Evolutionary conservation across 1,284 basidiomycete genomes (phyloP), one percentile per base, ranked within the genome.

Genomic region (Sanghuangporus weigelae): DNA sequence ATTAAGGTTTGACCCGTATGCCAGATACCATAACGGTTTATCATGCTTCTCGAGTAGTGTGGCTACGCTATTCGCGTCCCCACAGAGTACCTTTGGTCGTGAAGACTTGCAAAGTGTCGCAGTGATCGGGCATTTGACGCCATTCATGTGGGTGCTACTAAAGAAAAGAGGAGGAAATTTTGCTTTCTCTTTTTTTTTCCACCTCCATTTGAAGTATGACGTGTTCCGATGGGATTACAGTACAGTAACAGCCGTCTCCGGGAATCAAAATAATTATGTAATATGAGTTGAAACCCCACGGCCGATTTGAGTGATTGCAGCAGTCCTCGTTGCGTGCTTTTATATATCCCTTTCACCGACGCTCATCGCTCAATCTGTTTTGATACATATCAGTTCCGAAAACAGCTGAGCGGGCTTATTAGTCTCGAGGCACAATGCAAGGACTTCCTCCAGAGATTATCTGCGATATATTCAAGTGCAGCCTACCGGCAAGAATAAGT

Each of bases 1-100:
- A 40, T 63, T 57, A 12, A 67, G 62, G 39, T 66, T 67, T 8
- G 67, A 67, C 1, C 65, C 65, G 51, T 67, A 67, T 11, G 67
- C 67, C 14, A 67, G 59, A 40, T 67, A 67, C 67, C 67, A 67
- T 5, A 64, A 12, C 31, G 39, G 59, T 14, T 63, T 39, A 19
- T 62, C 38, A 5, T 7, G 55, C 19, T 40, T 42, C 36, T 39
- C 55, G 19, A 46, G 39, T 23, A 42, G 36, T 8, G 35, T 19
- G 35, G 38, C 38, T 19, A 14, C 42, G 16, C 10, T n/a, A n/a
- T 0, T 10, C 35, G 38, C 36, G 3, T 39, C 19, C 14, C 38
- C 38, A 14, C 11, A 11, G 14, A 46, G 14, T 16, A 53, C 12
- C 7, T 35, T 36, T 12, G 51, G 51, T 2, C 11, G 2, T 35